These are phyloP conservation scores for Ramaria sp. DNA, from an alignment of 768 basidiomycete species.

Conservation along the genomic window DNA sequence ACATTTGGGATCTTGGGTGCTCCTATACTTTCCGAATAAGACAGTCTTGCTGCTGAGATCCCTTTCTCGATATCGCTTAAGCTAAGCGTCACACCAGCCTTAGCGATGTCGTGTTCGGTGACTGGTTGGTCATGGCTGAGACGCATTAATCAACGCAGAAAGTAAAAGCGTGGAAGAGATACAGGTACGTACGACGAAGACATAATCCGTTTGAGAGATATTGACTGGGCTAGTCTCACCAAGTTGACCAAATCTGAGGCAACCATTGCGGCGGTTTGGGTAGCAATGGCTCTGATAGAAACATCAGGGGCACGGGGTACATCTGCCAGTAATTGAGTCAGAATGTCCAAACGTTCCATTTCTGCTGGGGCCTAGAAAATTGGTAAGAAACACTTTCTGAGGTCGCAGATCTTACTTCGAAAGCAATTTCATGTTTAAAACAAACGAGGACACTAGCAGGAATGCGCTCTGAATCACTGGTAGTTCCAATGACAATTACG, in stretches of 20 bases:
- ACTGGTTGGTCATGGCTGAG: neutral
- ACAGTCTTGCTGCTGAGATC: constrained; percentile 55
- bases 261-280: constrained; percentile 84
- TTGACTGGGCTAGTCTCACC: constrained; percentile 43
- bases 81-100: constrained; percentile 27
- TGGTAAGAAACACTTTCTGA: neutral
- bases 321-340: constrained; percentile 33
- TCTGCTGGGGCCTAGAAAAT: constrained; percentile 66
- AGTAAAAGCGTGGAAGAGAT: neutral
- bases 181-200: neutral
- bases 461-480: constrained; percentile 52
- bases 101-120: constrained; percentile 12
- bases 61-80: constrained; percentile 63
- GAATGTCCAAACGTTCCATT: constrained; percentile 51
- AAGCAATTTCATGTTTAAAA: constrained; percentile 78
- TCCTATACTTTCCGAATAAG: constrained; percentile 90
- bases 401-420: constrained; percentile 40
- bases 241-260: constrained; percentile 72
- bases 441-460: constrained; percentile 49
- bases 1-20: constrained; percentile 94
- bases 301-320: constrained; percentile 61
- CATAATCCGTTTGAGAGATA: constrained; percentile 39
- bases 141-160: neutral
- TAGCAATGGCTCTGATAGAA: constrained; percentile 56
- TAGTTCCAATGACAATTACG: constrained; percentile 66